phyloP scores from a whole-genome alignment of 2,329 filamentous ascomycete species.

The Trichoderma sp. region DNA sequence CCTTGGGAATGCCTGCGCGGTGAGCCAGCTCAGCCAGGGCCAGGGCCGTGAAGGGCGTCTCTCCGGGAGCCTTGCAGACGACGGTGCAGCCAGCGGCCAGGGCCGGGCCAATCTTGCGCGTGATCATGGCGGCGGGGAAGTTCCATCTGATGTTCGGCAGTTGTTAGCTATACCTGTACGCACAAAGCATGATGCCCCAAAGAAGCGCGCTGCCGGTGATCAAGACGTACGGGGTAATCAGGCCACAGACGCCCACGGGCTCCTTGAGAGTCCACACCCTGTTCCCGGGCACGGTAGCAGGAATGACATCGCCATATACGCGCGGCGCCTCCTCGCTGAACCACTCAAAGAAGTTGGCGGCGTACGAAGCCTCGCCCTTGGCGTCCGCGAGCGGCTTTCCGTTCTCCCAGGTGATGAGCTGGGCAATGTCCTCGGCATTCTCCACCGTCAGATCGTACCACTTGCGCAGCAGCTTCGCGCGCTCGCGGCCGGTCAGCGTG shows the following conservation, averaged over 20 bases:
- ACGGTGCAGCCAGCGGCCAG: conserved; percentile 95
- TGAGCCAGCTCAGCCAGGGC: conserved; percentile 84
- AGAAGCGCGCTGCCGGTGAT: too few relatives aligned
- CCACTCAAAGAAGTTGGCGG: conserved; percentile 78
- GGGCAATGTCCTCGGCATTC: conserved; percentile 78
- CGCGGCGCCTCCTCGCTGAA: conserved; percentile 78
- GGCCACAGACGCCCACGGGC: conserved; percentile 44
- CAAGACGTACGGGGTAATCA: conserved; percentile 70
- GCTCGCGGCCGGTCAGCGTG: conserved; percentile 71
- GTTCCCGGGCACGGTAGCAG: conserved; percentile 62
- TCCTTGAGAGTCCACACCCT: conserved; percentile 28
- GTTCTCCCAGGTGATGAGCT: conserved; percentile 86
- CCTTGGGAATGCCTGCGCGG: conserved; percentile 84
- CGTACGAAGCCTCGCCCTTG: conserved; percentile 71
- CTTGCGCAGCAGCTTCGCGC: conserved; percentile 71
- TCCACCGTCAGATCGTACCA: conserved; percentile 82
- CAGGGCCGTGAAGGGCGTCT: conserved; percentile 89
- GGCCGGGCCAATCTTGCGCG: conserved; percentile 69
- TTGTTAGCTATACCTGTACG: not conserved
- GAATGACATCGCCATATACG: conserved; percentile 74
- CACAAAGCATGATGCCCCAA: too few relatives aligned
- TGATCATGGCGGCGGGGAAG: conserved; percentile 78
- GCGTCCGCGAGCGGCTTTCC: conserved; percentile 81
- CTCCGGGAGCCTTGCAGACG: conserved; percentile 85
- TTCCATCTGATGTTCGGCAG: conserved; percentile 75